Conservation (phyloP, 2,329 filamentous ascomycete species). For the Aspergillus hortae region DNA sequence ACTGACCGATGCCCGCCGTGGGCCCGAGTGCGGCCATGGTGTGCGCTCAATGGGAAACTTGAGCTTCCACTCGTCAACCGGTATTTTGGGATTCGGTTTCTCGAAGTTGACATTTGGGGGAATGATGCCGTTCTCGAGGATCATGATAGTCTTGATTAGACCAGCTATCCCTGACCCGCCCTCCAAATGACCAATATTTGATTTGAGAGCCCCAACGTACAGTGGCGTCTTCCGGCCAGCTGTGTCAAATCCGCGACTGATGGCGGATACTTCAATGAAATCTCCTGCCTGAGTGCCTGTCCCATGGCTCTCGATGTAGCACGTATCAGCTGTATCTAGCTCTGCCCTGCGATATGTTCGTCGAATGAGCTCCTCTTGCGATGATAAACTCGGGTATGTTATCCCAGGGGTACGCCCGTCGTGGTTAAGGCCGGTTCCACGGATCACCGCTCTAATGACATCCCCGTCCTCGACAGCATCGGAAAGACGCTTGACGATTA, state of each 20-base stretch:
- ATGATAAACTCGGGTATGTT: slow-evolving; percentile 36
- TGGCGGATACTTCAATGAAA: slow-evolving; percentile 1
- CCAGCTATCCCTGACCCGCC: slow-evolving; percentile 11
- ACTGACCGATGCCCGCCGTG: slow-evolving; percentile 21
- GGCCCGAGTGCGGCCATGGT: slow-evolving; percentile 16
- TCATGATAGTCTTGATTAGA: slow-evolving; percentile 15
- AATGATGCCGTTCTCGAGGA: slow-evolving; percentile 14
- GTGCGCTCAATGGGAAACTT: slow-evolving; percentile 8
- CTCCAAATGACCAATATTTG: slow-evolving; percentile 21
- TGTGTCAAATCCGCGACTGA: slow-evolving; percentile 1
- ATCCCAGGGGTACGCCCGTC: slow-evolving; percentile 36
- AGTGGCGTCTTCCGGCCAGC: neutral
- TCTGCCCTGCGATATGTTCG: slow-evolving; percentile 28
- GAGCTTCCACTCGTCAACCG: slow-evolving; percentile 16
- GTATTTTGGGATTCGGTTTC: slow-evolving; percentile 19
- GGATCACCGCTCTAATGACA: slow-evolving; percentile 35
- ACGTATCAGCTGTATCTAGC: slow-evolving; percentile 16
- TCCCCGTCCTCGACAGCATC: slow-evolving; percentile 41
- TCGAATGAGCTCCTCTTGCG: slow-evolving; percentile 37
- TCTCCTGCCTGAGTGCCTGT: slow-evolving; percentile 28
- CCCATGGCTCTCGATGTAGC: slow-evolving; percentile 40
- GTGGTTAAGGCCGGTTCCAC: slow-evolving; percentile 25
- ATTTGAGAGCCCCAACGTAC: slow-evolving; percentile 18
- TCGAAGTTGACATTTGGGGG: slow-evolving; percentile 18
- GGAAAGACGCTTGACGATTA: slow-evolving; percentile 47